Percentiles rank a stretch among this genome's conserved stretches.
Conservation (phyloP, 495 filamentous ascomycete genomes). For the Darksidea phi region DNA sequence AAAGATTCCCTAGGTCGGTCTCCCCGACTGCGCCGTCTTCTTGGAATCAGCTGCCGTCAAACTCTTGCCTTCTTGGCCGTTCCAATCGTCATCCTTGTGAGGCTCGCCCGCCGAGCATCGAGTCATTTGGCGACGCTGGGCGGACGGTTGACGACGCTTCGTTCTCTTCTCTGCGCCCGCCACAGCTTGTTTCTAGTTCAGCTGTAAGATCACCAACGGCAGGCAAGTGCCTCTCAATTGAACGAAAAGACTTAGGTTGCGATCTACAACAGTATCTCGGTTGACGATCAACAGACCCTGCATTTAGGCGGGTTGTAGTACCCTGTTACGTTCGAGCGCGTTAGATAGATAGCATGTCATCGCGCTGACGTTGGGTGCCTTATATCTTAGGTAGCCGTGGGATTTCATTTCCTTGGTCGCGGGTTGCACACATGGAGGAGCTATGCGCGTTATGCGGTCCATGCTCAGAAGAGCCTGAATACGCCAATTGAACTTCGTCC, state of each 20-base stretch:
- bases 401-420: too few relatives aligned
- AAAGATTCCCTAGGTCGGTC: conserved; percentile 10
- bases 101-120: neutral
- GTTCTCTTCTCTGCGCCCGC: conserved; percentile 9
- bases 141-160: conserved; percentile 9
- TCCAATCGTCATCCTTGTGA: neutral
- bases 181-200: conserved; percentile 16
- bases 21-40: conserved; percentile 7
- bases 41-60: neutral
- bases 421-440: too few relatives aligned
- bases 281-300: too few relatives aligned
- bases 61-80: conserved; percentile 3
- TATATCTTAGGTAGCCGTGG: too few relatives aligned
- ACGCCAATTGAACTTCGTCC: too few relatives aligned
- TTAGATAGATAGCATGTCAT: conserved; percentile 11
- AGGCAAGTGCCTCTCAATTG: neutral
- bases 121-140: conserved; percentile 21
- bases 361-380: neutral
- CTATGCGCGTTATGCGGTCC: too few relatives aligned
- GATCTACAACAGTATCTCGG: too few relatives aligned
- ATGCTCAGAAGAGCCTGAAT: too few relatives aligned
- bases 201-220: neutral
- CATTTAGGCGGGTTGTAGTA: neutral
- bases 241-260: neutral
- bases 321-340: conserved; percentile 1